These are phyloP conservation scores for Meripilus lineatus DNA, from an alignment of 1,284 basidiomycete genomes.

Conservation along the genomic window DNA sequence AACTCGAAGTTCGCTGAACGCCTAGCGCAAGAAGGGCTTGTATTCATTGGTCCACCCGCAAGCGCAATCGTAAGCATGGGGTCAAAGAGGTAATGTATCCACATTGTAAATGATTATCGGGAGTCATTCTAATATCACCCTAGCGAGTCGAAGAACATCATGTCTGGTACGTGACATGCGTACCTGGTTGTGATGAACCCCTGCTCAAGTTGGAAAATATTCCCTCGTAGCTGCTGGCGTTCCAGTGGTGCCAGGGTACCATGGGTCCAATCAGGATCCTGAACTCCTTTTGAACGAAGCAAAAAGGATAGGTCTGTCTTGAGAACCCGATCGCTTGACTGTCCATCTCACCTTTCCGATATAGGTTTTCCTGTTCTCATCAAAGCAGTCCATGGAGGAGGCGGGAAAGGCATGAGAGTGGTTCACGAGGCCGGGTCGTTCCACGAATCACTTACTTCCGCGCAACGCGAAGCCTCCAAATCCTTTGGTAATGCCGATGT, in stretches of 20 bases:
- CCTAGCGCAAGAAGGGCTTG: conserved; percentile 84
- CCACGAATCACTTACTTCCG: conserved; percentile 74
- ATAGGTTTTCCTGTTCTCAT: conserved; percentile 88
- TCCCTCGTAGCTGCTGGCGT: conserved; percentile 67
- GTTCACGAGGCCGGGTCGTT: conserved; percentile 68
- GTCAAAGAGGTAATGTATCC: conserved; percentile 70
- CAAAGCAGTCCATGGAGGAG: conserved; percentile 95
- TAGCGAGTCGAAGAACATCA: conserved; percentile 87
- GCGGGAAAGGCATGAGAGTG: conserved; percentile 95
- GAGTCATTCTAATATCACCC: conserved; percentile 2
- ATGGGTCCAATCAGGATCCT: conserved; percentile 71
- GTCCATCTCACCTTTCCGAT: background rate
- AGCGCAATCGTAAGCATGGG: conserved; percentile 94
- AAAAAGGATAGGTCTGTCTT: conserved; percentile 59
- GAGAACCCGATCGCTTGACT: background rate
- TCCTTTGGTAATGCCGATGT: conserved; percentile 85
- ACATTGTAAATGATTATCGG: background rate
- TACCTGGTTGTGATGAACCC: conserved; percentile 2
- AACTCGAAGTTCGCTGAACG: conserved; percentile 87
- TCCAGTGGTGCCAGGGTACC: conserved; percentile 92
- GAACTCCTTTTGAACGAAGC: conserved; percentile 61
- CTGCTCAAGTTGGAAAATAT: too few relatives aligned
- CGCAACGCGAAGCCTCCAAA: conserved; percentile 84
- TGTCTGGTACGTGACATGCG: conserved; percentile 56
- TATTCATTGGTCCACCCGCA: conserved; percentile 94